Conservation (phyloP, 2,329 filamentous ascomycete species). For the Colletotrichum australisinense region DNA sequence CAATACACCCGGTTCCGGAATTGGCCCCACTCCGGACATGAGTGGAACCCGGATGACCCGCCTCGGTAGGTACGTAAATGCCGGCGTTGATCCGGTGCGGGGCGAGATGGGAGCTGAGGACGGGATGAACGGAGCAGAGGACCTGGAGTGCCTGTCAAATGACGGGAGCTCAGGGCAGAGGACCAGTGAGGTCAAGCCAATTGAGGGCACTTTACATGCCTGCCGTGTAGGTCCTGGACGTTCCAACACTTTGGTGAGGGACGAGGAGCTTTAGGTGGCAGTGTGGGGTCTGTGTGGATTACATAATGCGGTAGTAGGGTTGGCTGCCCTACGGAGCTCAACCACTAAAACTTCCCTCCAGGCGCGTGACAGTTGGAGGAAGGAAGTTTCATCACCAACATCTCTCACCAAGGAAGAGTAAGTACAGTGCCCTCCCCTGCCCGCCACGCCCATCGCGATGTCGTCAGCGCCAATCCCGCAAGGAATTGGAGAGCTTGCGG, state of each 20-base stretch:
- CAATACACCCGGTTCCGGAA: not conserved
- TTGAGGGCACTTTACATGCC: not conserved
- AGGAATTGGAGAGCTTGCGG: not conserved
- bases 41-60: not conserved
- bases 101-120: not conserved
- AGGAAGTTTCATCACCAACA: conserved; percentile 38
- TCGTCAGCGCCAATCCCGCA: not conserved
- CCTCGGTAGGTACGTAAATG: not conserved
- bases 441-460: not conserved
- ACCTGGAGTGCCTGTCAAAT: too few species aligned
- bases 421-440: conserved; percentile 21
- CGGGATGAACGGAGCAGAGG: not conserved
- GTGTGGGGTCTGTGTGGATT: not conserved
- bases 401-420: conserved; percentile 37
- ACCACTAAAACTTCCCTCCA: conserved; percentile 34
- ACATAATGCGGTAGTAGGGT: conserved; percentile 33
- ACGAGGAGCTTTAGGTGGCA: not conserved
- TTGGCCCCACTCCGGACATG: not conserved
- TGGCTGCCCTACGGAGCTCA: conserved; percentile 34
- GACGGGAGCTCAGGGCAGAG: not conserved
- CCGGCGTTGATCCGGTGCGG: not conserved
- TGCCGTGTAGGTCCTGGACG: too few species aligned
- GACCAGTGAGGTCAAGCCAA: not conserved
- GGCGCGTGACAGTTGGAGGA: conserved; percentile 6
- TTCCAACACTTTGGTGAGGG: not conserved